Evolutionary conservation across 2,329 filamentous ascomycete species (phyloP), one percentile per base, ranked within the genome.

Genomic region (Pleoardoris graminearum): DNA sequence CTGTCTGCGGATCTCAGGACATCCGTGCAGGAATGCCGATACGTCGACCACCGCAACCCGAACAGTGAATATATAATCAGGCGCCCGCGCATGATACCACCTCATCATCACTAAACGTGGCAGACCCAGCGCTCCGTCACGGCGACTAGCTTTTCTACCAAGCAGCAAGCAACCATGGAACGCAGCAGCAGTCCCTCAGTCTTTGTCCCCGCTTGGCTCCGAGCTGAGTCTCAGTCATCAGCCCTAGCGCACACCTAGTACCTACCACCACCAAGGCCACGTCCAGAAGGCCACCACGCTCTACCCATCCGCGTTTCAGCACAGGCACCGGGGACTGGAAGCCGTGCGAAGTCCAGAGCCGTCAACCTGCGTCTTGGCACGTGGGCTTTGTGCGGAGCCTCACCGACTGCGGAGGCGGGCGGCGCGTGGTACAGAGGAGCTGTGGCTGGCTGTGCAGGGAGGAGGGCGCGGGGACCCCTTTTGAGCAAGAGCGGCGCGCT

Each of bases 181-280:
- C n/a, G n/a, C n/a, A 48, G 32, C 35, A 48, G 21, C 33, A 36
- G 36, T 49, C 27, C 17, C 29, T 17, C 16, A 41, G 14, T n/a
- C 41, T 44, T 33, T 44, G 36, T 41, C n/a, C 22, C 30, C 27
- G n/a, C 46, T 41, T 48, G 21, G 46, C 46, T 23, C 19, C 17
- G 14, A 41, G 46, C 46, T 41, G 46, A 48, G 46, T 36, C 46
- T 41, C 37, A 33, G 36, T 47, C 35, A 35, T 45, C 49, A 45
- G 48, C 48, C 48, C 22, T 50, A 50, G 17, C 27, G 35, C n/a
- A 12, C 30, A 33, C 19, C 27, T 7, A 21, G 27, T 33, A 17
- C 32, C 25, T 33, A 12, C 25, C 21, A n/a, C n/a, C n/a, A n/a
- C n/a, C n/a, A n/a, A n/a, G n/a, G 19, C 14, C 25, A 36, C 27